Evolutionary conservation across 2,329 filamentous ascomycete species (phyloP).

Genomic region (Penicillium sp.): DNA sequence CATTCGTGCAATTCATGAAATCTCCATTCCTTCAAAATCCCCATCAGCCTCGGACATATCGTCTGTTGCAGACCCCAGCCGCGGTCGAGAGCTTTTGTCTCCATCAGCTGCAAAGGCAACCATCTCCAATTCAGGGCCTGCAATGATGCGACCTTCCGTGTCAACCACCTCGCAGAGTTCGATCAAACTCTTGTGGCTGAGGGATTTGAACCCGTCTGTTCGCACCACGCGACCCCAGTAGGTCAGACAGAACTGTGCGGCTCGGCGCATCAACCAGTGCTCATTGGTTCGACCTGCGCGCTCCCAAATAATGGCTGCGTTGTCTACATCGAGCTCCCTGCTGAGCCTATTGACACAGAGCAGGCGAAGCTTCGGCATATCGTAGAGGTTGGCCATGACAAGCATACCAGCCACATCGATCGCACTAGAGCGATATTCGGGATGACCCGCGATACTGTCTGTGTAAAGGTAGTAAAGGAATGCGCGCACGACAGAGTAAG

Average conservation of each 20-base stretch:
- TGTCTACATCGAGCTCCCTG: slow-evolving; percentile 87
- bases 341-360: slow-evolving; percentile 87
- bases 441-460: slow-evolving; percentile 69
- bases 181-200: slow-evolving; percentile 75
- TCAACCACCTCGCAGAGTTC: slow-evolving; percentile 93
- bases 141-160: slow-evolving; percentile 83
- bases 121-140: slow-evolving; percentile 74
- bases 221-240: slow-evolving; percentile 95
- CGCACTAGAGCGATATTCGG: slow-evolving; percentile 60
- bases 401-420: slow-evolving; percentile 88
- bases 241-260: slow-evolving; percentile 81
- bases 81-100: slow-evolving; percentile 32
- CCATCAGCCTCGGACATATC: slow-evolving; percentile 43
- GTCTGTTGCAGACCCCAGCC: slow-evolving; percentile 29
- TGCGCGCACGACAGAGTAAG: slow-evolving; percentile 87
- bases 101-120: slow-evolving; percentile 52
- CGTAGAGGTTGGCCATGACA: slow-evolving; percentile 97
- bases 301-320: slow-evolving; percentile 95
- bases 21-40: slow-evolving; percentile 49
- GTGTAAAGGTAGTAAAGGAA: slow-evolving; percentile 97
- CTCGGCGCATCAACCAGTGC: slow-evolving; percentile 86
- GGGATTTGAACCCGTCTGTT: slow-evolving; percentile 76
- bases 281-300: slow-evolving; percentile 85
- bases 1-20: slow-evolving; percentile 31
- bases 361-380: slow-evolving; percentile 86